Base-by-base conservation (phyloP, 1,284 basidiomycete genomes). In the Heterobasidion irregulare region DNA sequence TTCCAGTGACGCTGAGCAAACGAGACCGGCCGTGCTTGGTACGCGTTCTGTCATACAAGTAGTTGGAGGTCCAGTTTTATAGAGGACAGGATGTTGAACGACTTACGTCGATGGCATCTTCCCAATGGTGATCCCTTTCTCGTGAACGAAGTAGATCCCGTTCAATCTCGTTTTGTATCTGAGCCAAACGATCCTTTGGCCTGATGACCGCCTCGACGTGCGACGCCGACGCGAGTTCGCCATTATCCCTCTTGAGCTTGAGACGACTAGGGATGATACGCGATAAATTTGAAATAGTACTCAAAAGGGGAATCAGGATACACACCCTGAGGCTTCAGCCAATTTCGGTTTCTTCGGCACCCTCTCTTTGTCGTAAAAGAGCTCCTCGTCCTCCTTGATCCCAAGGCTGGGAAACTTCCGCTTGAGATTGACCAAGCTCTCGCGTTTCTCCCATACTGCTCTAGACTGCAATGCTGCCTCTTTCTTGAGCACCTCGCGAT, bases 51-150 rank as follows among this genome's bases (percentile, higher is more conserved):
- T 6, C 53, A 49, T 32, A 34, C 19, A 41, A 26, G 13, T 18
- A 61, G 49, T 58, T 54, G 54, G 16, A 58, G 45, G 32, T 54
- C 48, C 50, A 53, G 26, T 38, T 2, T 46, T 5, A 12, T 56
- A 55, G 50, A 7, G n/a, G 34, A 19, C 13, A 46, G 8, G 2
- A 6, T 38, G 47, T 32, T 57, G 2, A 45, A 19, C 5, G 4
- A 70, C 78, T 68, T 64, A 90, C 85, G 70, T 94, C 92, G 59
- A 91, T 79, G 53, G 78, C 77, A 64, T 96, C 93, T 63, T 96
- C 93, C 87, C 92, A 95, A 47, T 83, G 79, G 54, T 85, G 78
- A 64, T 95, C 90, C 54, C 78, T 75, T 59, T 89, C 90, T 66
- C 86, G 89, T 66, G 84, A 83, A 49, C 75, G 75, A 6, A 75